A percentile compares a stretch with the other conserved stretches of the same genome.
Conservation (phyloP, 345 rosid genomes). For the Rhizophora mangle region DNA sequence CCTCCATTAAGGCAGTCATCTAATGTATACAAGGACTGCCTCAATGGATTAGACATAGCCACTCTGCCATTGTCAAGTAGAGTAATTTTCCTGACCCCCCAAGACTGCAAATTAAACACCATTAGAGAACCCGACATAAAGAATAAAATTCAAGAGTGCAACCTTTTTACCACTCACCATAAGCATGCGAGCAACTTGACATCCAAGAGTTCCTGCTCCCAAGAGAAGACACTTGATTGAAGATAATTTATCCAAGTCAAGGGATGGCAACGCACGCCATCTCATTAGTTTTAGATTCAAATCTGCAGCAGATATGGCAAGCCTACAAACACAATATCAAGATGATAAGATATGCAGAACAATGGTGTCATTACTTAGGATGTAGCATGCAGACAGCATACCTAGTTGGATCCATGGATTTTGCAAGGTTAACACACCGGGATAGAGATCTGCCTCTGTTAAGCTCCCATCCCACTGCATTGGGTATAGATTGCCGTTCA, state of each 20-base stretch:
- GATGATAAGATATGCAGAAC: slow-evolving; percentile 10
- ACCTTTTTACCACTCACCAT: slow-evolving; percentile 48
- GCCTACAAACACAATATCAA: slow-evolving; percentile 39
- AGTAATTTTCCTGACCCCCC: slow-evolving; percentile 92
- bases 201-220: slow-evolving; percentile 96
- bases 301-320: slow-evolving; percentile 89
- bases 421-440: slow-evolving; percentile 74
- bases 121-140: slow-evolving; percentile 15
- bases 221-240: slow-evolving; percentile 89
- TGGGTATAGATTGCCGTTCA: slow-evolving; percentile 46
- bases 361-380: slow-evolving; percentile 6
- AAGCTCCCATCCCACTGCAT: slow-evolving; percentile 89
- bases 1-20: slow-evolving; percentile 86
- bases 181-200: slow-evolving; percentile 95
- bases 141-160: background rate
- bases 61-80: slow-evolving; percentile 85
- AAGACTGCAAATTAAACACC: slow-evolving; percentile 51
- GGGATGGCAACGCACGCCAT: slow-evolving; percentile 95
- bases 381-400: slow-evolving; percentile 19
- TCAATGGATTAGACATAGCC: slow-evolving; percentile 95
- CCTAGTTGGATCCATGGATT: slow-evolving; percentile 92
- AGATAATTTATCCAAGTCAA: slow-evolving; percentile 60
- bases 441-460: slow-evolving; percentile 56
- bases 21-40: slow-evolving; percentile 87
- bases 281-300: slow-evolving; percentile 93